Evolutionary conservation across 169 alveolate genomes (phyloP).

Genomic region (Cryptosporidium sp.): DNA sequence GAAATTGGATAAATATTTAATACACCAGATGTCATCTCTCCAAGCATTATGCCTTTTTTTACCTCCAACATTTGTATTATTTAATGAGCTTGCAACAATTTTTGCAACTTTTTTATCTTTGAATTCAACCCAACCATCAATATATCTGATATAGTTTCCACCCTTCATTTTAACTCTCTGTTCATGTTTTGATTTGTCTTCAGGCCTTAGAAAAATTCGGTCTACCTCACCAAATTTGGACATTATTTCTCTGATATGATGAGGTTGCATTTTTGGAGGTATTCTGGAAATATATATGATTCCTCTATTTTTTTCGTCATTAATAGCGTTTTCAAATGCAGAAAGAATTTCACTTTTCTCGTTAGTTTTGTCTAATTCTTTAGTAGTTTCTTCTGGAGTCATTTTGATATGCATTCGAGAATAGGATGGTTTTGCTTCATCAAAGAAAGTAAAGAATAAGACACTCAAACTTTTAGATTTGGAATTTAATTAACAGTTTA

Average conservation of each 20-base stretch:
- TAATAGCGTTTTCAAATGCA: slow-evolving; percentile 44
- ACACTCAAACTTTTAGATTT: not conserved
- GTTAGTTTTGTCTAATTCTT: not conserved
- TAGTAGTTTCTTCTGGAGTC: not conserved
- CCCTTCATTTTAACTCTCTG: slow-evolving; percentile 81
- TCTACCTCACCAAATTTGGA: slow-evolving; percentile 84
- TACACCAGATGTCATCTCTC: slow-evolving; percentile 92
- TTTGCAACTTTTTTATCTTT: slow-evolving; percentile 89
- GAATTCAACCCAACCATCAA: slow-evolving; percentile 94
- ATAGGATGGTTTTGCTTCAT: not conserved
- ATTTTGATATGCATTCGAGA: not conserved
- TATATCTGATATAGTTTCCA: slow-evolving; percentile 80
- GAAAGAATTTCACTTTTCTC: slow-evolving; percentile 22
- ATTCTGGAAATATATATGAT: slow-evolving; percentile 86
- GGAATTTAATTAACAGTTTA: not conserved
- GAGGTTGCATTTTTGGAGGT: slow-evolving; percentile 90
- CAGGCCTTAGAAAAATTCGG: slow-evolving; percentile 87
- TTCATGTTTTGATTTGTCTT: slow-evolving; percentile 78
- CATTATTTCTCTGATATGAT: slow-evolving; percentile 84
- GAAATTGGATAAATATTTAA: slow-evolving; percentile 89
- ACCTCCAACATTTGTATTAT: slow-evolving; percentile 91
- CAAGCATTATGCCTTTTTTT: slow-evolving; percentile 89
- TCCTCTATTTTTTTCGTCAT: slow-evolving; percentile 81
- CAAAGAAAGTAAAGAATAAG: not conserved
- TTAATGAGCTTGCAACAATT: slow-evolving; percentile 87